These are phyloP conservation scores for Coemansia sp. DNA, from an alignment of 192 early-diverging fungal genomes.

Conservation along the genomic window DNA sequence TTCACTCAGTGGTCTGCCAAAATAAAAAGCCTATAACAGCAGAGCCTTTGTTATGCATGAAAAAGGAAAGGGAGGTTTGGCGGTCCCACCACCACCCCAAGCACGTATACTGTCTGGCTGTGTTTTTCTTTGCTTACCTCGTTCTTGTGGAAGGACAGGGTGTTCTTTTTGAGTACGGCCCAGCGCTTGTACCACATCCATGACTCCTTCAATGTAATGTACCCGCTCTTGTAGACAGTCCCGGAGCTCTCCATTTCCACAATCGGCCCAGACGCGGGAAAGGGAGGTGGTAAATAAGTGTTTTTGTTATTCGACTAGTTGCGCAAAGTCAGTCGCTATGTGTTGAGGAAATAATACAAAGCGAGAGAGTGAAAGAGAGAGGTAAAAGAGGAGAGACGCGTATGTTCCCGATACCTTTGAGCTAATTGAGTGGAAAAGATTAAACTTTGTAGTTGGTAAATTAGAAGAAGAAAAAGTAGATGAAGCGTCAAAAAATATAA, in stretches of 20 bases:
- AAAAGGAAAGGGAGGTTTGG: not conserved
- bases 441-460: constrained; percentile 2
- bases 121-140: constrained; percentile 66
- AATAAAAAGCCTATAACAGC: no score
- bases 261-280: constrained; percentile 1
- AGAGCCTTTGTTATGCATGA: not conserved
- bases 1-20: no score
- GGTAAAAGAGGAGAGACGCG: not conserved
- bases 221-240: constrained; percentile 44
- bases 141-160: constrained; percentile 90
- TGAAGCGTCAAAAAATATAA: constrained; percentile 14
- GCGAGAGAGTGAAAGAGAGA: not conserved
- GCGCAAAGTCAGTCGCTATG: constrained; percentile 2
- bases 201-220: constrained; percentile 71
- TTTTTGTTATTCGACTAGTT: not conserved
- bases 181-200: constrained; percentile 97
- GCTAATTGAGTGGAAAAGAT: constrained; percentile 5
- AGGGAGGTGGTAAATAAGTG: constrained; percentile 3
- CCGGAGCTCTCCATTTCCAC: constrained; percentile 42
- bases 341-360: constrained; percentile 9
- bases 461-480: not conserved
- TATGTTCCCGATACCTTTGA: not conserved
- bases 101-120: no score
- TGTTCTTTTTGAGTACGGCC: constrained; percentile 83
- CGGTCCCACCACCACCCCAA: no score